Percentiles rank a stretch among this genome's conserved stretches.
phyloP scores from a whole-genome alignment of 164 flowering plant genomes.

The Vitis cinerea region DNA sequence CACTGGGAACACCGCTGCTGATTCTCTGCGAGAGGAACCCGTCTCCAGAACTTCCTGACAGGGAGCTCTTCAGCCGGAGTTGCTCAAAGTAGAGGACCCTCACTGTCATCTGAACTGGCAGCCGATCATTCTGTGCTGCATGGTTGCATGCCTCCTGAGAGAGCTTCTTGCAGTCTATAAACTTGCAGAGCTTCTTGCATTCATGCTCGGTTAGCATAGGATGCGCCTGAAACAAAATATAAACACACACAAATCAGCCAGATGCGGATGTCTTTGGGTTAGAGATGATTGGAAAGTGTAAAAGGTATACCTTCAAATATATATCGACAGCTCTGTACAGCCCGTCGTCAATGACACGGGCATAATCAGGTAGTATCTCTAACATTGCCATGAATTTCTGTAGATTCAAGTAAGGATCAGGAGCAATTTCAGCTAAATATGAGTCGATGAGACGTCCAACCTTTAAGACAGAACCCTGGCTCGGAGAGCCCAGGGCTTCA shows the following conservation, averaged over 20 bases:
- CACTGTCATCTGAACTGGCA: slow-evolving; percentile 67
- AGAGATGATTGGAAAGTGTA: not conserved
- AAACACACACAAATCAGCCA: not conserved
- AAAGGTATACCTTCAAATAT: slow-evolving; percentile 56
- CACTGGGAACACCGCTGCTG: slow-evolving; percentile 71
- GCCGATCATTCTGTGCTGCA: slow-evolving; percentile 81
- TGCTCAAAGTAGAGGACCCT: slow-evolving; percentile 74
- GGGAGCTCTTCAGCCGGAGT: slow-evolving; percentile 52
- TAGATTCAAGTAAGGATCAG: slow-evolving; percentile 58
- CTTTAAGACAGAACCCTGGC: slow-evolving; percentile 53
- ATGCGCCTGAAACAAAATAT: slow-evolving; percentile 49
- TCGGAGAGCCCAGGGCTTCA: slow-evolving; percentile 49
- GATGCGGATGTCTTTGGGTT: not conserved
- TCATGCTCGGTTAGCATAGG: slow-evolving; percentile 54
- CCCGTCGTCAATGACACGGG: slow-evolving; percentile 76
- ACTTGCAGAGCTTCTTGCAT: slow-evolving; percentile 60
- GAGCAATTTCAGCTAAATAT: slow-evolving; percentile 83
- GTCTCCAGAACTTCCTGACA: slow-evolving; percentile 53
- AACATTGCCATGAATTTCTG: slow-evolving; percentile 55
- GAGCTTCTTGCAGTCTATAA: slow-evolving; percentile 74
- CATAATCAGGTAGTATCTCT: slow-evolving; percentile 72
- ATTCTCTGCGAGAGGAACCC: slow-evolving; percentile 55
- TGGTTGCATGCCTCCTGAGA: slow-evolving; percentile 77
- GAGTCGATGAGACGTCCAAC: slow-evolving; percentile 67
- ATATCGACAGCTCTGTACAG: slow-evolving; percentile 77